A percentile compares a stretch with the other conserved stretches of the same genome.
Conservation (phyloP, 345 rosid species). For the Tarenaya hassleriana region DNA sequence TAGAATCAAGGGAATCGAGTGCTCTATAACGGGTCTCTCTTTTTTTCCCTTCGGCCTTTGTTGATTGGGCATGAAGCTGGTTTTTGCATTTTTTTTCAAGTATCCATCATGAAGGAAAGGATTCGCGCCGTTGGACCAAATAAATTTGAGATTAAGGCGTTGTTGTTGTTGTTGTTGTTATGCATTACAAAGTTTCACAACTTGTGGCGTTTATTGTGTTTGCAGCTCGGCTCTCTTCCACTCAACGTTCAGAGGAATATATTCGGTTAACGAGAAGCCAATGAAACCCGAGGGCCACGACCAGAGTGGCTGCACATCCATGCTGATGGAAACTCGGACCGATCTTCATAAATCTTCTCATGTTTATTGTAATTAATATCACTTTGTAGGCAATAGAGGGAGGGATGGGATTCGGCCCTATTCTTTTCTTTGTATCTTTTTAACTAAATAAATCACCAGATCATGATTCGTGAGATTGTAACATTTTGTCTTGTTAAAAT, state of each 20-base stretch:
- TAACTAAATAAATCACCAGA: neutral
- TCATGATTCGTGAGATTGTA: too few species aligned
- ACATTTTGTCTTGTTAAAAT: too few species aligned
- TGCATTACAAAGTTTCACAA: too few species aligned
- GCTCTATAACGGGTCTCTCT: too few species aligned
- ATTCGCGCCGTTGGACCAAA: too few species aligned
- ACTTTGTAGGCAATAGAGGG: conserved; percentile 26
- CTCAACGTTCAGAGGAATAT: conserved; percentile 51
- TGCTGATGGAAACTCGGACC: conserved; percentile 52
- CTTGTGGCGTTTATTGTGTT: conserved; percentile 17
- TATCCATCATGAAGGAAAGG: neutral
- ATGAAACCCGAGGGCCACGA: conserved; percentile 50
- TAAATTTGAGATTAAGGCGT: too few species aligned
- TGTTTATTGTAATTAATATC: conserved; percentile 16
- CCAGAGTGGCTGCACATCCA: conserved; percentile 87
- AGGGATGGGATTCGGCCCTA: conserved; percentile 16
- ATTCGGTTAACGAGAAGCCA: conserved; percentile 52
- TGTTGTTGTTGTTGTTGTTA: too few species aligned
- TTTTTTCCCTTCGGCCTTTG: neutral
- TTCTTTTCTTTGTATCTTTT: conserved; percentile 14
- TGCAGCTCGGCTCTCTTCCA: conserved; percentile 46
- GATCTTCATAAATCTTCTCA: conserved; percentile 32
- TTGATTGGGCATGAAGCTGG: neutral
- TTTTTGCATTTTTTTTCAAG: neutral
- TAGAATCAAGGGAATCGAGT: neutral